Base-by-base conservation (phyloP, 2,329 filamentous ascomycete genomes). In the Xylaria sp. region DNA sequence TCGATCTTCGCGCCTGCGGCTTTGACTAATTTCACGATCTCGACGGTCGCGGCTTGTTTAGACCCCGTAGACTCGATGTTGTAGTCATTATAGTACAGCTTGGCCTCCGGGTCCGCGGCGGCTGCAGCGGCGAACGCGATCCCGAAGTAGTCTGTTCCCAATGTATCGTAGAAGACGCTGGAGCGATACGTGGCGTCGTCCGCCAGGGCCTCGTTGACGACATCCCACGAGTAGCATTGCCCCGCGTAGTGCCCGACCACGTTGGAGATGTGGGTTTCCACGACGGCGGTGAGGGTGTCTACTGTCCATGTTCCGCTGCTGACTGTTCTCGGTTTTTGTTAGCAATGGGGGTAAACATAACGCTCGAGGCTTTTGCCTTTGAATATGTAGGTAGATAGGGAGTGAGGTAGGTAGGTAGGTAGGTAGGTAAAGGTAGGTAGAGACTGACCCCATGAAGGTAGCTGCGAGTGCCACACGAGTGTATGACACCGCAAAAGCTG, bases 401-500 rank as follows among this genome's bases (percentile, higher is more conserved):
- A n/a, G n/a, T n/a, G n/a, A n/a, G n/a, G n/a, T n/a, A n/a, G n/a
- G n/a, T n/a, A n/a, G n/a, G n/a, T n/a, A n/a, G n/a, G n/a, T n/a
- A n/a, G n/a, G n/a, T n/a, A n/a, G n/a, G n/a, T n/a, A n/a, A n/a
- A n/a, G n/a, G n/a, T n/a, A n/a, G n/a, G n/a, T n/a, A n/a, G n/a
- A n/a, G n/a, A n/a, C 50, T 28, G 23, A 69, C 62, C 60, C 67
- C 58, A 62, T 7, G 57, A 64, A 5, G 62, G 55, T 4, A 70
- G 56, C 38, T 69, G 58, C 7, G 51, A 62, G 58, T 71, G 53
- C 71, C 68, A 73, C 21, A 71, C 69, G 11, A 73, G 76, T 54
- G 82, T 88, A 72, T 92, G 89, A 73, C 89, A 90, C 58, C 89
- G 80, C 54, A 90, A 70, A 25, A 85, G 68, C 73, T 85, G 80